Evolutionary conservation across 352 stramenopile species (phyloP), one percentile per base, ranked within the genome.

Genomic region (Phytopythium delawarense): DNA sequence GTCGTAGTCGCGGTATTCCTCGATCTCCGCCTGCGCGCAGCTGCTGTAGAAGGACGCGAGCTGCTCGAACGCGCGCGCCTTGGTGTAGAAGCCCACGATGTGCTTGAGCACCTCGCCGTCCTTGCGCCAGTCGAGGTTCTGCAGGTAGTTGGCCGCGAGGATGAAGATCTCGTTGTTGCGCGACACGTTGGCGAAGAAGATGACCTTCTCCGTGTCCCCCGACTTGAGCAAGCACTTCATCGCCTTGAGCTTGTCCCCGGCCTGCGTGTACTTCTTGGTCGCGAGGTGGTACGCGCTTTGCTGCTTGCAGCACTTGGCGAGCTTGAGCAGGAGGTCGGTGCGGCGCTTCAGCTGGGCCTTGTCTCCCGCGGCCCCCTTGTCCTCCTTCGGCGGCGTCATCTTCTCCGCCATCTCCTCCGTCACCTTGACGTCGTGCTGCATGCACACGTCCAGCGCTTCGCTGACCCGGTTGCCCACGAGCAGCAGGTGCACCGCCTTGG

Each of bases 181-280:
- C 12, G 82, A 96, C 9, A 97, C 81, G 59, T 92, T 97, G 40
- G 96, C 92, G 63, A 98, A 98, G 70, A 97, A 97, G 37, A 98
- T 89, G n/a, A 94, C 79, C 53, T 96, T 97, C 65, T 98, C 96
- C 21, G 90, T 98, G 67, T 99, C 92, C 20, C 95, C 96, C 18
- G 85, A 96, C 70, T 97, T 97, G 56, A 98, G 77, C 57, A 99
- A 70, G 64, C 94, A 98, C 68, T 98, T 98, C 80, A 99, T 97
- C 18, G 94, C 96, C 58, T 96, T 88, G 23, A 97, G 69, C 21
- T 92, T 94, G 58, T 98, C 84, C 16, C 92, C 94, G 1, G 93
- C 93, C 65, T 98, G 89, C 1, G 94, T 98, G 71, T 98, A 99
- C 61, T 98, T 98, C 63, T 98, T 98, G 37, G 89, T 98, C 20